A percentile compares a stretch with the other conserved stretches of the same genome.
These are phyloP conservation scores for Mycena epipterygia DNA, from an alignment of 768 basidiomycete genomes.

Conservation along the genomic window DNA sequence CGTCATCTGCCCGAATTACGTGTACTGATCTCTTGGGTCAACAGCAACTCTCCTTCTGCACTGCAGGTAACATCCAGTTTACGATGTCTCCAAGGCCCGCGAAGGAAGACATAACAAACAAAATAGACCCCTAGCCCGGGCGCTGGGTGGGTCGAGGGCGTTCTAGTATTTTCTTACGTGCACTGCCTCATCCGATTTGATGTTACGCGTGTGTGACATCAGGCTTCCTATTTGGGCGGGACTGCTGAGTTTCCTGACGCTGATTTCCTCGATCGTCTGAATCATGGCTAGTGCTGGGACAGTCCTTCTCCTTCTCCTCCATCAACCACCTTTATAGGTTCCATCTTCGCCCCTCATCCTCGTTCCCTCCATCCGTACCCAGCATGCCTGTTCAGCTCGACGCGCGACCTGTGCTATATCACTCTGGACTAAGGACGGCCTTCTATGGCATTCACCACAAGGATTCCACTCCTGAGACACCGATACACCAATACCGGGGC, in stretches of 20 bases:
- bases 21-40: background rate
- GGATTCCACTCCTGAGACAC: slow-evolving; percentile 65
- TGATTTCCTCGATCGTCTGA: background rate
- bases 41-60: background rate
- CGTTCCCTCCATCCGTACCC: background rate
- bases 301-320: background rate
- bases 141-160: background rate
- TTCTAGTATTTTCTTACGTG: background rate
- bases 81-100: too few relatives aligned
- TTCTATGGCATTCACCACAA: slow-evolving; percentile 77
- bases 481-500: slow-evolving; percentile 80
- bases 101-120: too few relatives aligned
- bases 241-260: background rate
- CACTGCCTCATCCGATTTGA: background rate
- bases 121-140: background rate
- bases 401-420: slow-evolving; percentile 46
- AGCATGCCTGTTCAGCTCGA: slow-evolving; percentile 11
- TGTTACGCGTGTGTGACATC: background rate
- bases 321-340: background rate
- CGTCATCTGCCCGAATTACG: background rate
- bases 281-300: background rate
- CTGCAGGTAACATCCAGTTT: too few relatives aligned
- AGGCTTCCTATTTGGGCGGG: background rate
- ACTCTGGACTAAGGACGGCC: slow-evolving; percentile 69
- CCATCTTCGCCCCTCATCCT: background rate